Base-by-base conservation (phyloP, 306 rosid species). In the Vigna unguiculata region DNA sequence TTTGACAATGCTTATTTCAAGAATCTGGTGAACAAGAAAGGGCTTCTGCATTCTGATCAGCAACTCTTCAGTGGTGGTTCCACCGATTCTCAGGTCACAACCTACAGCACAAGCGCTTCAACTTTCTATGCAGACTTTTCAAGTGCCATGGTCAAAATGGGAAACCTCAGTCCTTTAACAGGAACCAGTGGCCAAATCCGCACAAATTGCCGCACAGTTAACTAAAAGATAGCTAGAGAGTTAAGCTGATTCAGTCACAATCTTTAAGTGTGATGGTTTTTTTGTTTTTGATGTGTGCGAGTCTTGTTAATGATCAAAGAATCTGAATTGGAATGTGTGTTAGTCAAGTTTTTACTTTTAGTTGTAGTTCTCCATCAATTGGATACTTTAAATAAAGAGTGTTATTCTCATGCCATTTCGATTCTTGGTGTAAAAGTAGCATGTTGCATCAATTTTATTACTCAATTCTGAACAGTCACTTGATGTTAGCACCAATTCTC, bases 121-220 rank as follows among this genome's bases (percentile, higher is more conserved):
- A 13, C 82, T 64, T 91, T 91, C 80, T 69, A 2, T 61, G 2
- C 74, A 16, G 97, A 91, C 77, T 91, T 91, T 62, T 88, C 90
- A 0, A 78, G 20, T 46, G 93, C 97, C 19, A 89, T 91, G 93
- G 74, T 83, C 16, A 91, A 91, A 81, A 87, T 89, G 91, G 87
- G 92, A 48, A 87, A 58, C 57, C 87, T 91, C 0, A 86, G 86
- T 69, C 88, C 85, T 30, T 90, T 91, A 41, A 91, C 92, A 0
- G 93, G 91, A 15, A 72, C 34, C 13, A 80, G 25, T 19, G 97
- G 97, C 11, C 85, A 91, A 68, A 87, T 91, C 75, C 88, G 93
- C 45, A 80, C 84, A 4, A 48, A 86, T 9, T 91, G 97, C 76
- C 74, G 55, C 85, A 70, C 78, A 49, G 55, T 80, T 34, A 91